A percentile compares a stretch with the other conserved stretches of the same genome.
Evolutionary conservation across 2,329 filamentous ascomycete species (phyloP).

Genomic region (Sporothrix inflata): DNA sequence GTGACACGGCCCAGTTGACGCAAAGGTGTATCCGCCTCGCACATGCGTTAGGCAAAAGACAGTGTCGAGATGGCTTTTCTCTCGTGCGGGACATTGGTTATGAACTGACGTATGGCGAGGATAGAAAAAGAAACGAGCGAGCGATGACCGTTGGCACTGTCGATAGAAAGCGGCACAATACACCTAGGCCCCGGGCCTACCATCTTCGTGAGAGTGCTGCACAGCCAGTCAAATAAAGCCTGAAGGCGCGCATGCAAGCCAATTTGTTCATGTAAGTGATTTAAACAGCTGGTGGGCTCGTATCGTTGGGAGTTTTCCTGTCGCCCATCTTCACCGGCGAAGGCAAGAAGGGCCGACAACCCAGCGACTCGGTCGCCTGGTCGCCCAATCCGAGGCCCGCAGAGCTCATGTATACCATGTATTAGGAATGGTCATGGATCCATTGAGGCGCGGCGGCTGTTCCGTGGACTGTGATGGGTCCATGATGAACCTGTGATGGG

Average conservation of each 20-base stretch:
- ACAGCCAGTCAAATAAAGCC: background rate
- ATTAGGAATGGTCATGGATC: background rate
- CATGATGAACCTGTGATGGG: background rate
- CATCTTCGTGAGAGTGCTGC: background rate
- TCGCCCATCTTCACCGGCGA: background rate
- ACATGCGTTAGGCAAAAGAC: background rate
- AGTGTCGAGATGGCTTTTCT: background rate
- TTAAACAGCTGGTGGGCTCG: background rate
- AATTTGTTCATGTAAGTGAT: background rate
- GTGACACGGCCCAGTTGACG: background rate
- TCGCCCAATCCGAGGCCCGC: too few relatives aligned
- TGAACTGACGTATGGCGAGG: background rate
- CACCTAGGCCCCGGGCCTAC: too few relatives aligned
- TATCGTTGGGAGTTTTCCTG: too few relatives aligned
- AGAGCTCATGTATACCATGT: background rate
- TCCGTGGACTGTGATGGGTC: background rate
- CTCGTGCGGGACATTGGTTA: background rate
- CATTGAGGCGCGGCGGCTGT: background rate
- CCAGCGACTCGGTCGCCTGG: background rate
- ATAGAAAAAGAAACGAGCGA: background rate
- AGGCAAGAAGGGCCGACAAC: conserved; percentile 6
- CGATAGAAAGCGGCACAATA: background rate
- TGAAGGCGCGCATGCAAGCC: background rate
- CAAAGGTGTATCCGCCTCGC: background rate
- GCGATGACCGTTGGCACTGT: background rate